Base-by-base conservation (phyloP, 192 early-diverging fungal genomes). In the Coemansia sp. region DNA sequence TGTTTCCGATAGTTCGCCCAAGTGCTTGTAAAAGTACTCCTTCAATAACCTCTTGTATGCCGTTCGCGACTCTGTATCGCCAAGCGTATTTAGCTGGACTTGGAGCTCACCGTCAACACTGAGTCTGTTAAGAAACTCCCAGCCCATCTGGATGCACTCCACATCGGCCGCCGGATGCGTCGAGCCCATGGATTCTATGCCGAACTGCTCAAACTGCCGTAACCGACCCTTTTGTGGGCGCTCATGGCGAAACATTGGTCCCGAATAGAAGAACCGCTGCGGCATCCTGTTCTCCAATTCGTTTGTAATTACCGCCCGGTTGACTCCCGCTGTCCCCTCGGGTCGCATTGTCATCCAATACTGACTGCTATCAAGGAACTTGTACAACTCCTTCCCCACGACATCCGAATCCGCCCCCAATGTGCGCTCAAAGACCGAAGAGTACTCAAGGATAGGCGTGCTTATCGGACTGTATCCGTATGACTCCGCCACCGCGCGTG, bases 151-250 rank as follows among this genome's bases (percentile, higher is more conserved):
- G 39, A 90, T 87, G 26, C 80, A 72, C 49, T 90, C 89, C 8
- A 89, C 83, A 66, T 90, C 89, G 7, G 78, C 72, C 0, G 85
- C 82, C 1, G 85, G 75, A 66, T 88, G 81, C 16, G 68, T 48
- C 15, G 79, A 63, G 2, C 88, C 89, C 45, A 87, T 78, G 3
- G 85, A 47, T 48, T 90, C 89, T 16, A 90, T 63, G 1, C 89
- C 89, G 51, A 90, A 86, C 77, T 90, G 89, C 55, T 90, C 87
- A 73, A 90, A 90, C 85, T 90, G 89, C 40, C 89, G 79, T 62
- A 88, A 70, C 22, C 89, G 77, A 7, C 89, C 89, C 48, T 86
- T 87, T 57, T 90, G 89, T 37, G 88, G 89, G n/a, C 88, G 73
- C 61, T 90, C 89, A 37, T 87, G 87, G 49, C 89, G 84, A 60